Conservation (phyloP, 208 protist genomes). For the Leptomonas pyrrhocoris region DNA sequence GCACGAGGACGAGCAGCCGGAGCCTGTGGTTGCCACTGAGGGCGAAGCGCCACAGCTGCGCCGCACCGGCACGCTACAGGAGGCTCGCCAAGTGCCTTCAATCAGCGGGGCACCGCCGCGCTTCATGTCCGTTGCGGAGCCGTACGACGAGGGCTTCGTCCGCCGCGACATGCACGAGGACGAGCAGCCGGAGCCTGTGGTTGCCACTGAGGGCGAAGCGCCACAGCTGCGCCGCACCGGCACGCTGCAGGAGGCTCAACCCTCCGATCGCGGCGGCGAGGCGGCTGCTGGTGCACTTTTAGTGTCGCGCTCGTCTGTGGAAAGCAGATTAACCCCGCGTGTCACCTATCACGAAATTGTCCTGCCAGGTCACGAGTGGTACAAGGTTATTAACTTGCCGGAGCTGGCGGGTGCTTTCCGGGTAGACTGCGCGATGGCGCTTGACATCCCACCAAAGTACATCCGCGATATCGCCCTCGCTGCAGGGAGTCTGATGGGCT, state of each 20-base stretch:
- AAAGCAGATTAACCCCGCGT: background rate
- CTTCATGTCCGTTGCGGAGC: constrained; percentile 3
- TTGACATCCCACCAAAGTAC: constrained; percentile 17
- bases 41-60: background rate
- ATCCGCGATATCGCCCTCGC: constrained; percentile 24
- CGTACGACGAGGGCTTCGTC: background rate
- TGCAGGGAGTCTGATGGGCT: constrained; percentile 25
- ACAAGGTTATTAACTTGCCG: background rate
- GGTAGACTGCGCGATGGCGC: constrained; percentile 34
- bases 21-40: background rate
- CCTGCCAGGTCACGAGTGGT: constrained; percentile 18
- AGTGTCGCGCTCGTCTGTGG: background rate
- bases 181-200: background rate
- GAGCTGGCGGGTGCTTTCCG: constrained; percentile 22
- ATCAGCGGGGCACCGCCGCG: background rate
- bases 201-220: background rate
- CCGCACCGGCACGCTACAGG: constrained; percentile 4
- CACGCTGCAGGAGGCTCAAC: background rate
- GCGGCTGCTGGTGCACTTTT: background rate
- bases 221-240: background rate
- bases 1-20: constrained; percentile 4
- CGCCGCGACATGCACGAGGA: constrained; percentile 11
- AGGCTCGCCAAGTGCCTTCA: background rate
- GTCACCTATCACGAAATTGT: constrained; percentile 11
- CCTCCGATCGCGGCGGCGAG: background rate